These are phyloP conservation scores for Musa balbisiana DNA, from an alignment of 202 grass and related monocot genomes.

Conservation along the genomic window DNA sequence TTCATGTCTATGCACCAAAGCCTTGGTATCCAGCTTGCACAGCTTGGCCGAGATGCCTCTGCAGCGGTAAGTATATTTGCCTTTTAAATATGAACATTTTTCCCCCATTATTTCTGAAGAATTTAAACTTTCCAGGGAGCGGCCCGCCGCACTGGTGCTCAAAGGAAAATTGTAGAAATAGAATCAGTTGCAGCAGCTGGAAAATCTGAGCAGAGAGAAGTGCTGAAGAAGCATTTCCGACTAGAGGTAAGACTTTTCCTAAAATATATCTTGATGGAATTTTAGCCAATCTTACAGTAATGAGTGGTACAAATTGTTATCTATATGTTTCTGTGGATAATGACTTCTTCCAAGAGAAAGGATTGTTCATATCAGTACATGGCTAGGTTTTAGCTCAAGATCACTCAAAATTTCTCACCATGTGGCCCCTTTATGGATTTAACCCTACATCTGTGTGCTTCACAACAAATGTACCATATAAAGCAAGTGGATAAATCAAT, in stretches of 20 bases:
- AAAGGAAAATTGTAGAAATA: slow-evolving; percentile 42
- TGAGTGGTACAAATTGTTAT: too few relatives aligned
- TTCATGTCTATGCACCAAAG: slow-evolving; percentile 48
- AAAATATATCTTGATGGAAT: neutral
- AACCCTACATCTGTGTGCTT: too few relatives aligned
- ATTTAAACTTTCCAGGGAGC: slow-evolving; percentile 37
- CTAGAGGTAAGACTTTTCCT: slow-evolving; percentile 26
- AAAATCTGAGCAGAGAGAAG: slow-evolving; percentile 35
- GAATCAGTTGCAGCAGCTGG: slow-evolving; percentile 24
- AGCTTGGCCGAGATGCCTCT: slow-evolving; percentile 48
- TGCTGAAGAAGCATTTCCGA: slow-evolving; percentile 36
- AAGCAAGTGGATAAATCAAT: neutral
- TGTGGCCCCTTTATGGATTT: too few relatives aligned
- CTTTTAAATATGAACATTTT: slow-evolving; percentile 3
- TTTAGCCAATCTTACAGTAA: too few relatives aligned
- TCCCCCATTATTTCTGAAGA: slow-evolving; percentile 20
- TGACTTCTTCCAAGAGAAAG: too few relatives aligned
- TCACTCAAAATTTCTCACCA: too few relatives aligned
- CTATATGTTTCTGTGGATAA: neutral
- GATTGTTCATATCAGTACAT: too few relatives aligned
- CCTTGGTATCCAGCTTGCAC: slow-evolving; percentile 44
- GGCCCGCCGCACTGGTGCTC: slow-evolving; percentile 30
- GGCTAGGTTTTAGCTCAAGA: too few relatives aligned
- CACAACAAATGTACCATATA: too few relatives aligned
- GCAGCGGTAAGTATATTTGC: too few relatives aligned